Base-by-base conservation (phyloP, 805 yeast species). In the Jamesozyma rosinii region DNA sequence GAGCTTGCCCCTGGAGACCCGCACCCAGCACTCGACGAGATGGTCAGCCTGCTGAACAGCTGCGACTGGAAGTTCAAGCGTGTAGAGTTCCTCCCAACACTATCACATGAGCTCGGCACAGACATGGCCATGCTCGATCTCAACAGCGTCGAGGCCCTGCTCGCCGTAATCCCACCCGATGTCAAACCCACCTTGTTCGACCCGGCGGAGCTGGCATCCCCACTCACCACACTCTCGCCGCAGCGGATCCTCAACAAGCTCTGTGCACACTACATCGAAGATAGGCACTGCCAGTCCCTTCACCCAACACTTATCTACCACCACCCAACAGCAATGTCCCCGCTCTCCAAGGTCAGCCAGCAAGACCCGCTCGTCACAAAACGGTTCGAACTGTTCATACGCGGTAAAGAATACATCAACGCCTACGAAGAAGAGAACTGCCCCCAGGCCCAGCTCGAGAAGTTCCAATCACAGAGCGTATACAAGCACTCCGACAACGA, bases 401-500 rank as follows among this genome's bases (percentile, higher is more conserved):
- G 72, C 35, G 89, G 92, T 0, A 73, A 74, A 49, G 99, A 92
- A 62, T 81, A 79, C 48, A 83, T 82, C 21, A 92, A 92, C 59
- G 95, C 97, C 0, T 92, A 92, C 59, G 98, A 92, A 53, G 99
- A 92, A 63, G 97, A 92, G 57, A 92, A 92, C 62, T 77, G 81
- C 34, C 98, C 98, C 0, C 71, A 71, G 45, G 70, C 67, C 26
- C 99, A 92, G 60, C 55, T 63, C 4, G 49, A 46, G 2, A 88
- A 88, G 53, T 85, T 90, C 55, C 49, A 63, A 45, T 49, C 59
- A 3, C 97, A 90, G 55, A 75, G 73, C 37, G 14, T 22, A 1
- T 41, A n/a, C 18, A 45, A 49, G 3, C 64, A 6, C 44, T 63
- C 71, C 3, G 94, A 84, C 53, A 54, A 57, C 1, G 95, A 87